phyloP scores from a whole-genome alignment of 208 protist genomes.

The Naegleria fowleri region DNA sequence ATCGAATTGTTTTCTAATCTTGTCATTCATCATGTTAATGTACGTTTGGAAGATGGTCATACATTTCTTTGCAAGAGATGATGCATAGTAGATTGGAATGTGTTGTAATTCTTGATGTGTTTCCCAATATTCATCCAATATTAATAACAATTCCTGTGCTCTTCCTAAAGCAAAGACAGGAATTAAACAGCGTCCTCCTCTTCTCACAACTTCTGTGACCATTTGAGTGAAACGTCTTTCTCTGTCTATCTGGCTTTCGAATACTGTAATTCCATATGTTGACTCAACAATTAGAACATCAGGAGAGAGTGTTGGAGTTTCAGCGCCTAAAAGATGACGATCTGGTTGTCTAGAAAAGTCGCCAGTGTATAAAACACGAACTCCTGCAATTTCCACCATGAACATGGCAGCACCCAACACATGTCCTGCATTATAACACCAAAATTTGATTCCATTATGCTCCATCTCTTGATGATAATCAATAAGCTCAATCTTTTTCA shows the following conservation, averaged over 20 bases:
- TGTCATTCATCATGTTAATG: constrained; percentile 94
- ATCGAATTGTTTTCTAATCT: constrained; percentile 79
- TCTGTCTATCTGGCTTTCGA: constrained; percentile 85
- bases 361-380: constrained; percentile 95
- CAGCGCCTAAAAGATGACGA: constrained; percentile 94
- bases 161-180: constrained; percentile 96
- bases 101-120: constrained; percentile 88
- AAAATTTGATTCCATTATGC: constrained; percentile 91
- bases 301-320: constrained; percentile 78
- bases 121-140: constrained; percentile 98
- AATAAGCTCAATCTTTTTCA: constrained; percentile 90
- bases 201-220: constrained; percentile 79
- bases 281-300: constrained; percentile 96
- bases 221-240: constrained; percentile 87
- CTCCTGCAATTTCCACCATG: constrained; percentile 94
- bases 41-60: constrained; percentile 96
- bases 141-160: constrained; percentile 96
- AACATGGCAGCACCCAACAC: constrained; percentile 97
- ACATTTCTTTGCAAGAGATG: constrained; percentile 91
- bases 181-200: constrained; percentile 92
- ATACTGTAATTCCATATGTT: constrained; percentile 93
- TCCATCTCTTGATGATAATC: constrained; percentile 93
- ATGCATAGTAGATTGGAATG: constrained; percentile 97
- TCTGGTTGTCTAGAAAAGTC: constrained; percentile 96
- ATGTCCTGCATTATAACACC: constrained; percentile 94